Evolutionary conservation across 2,329 filamentous ascomycete genomes (phyloP).

Genomic region (Penicillium sp.): DNA sequence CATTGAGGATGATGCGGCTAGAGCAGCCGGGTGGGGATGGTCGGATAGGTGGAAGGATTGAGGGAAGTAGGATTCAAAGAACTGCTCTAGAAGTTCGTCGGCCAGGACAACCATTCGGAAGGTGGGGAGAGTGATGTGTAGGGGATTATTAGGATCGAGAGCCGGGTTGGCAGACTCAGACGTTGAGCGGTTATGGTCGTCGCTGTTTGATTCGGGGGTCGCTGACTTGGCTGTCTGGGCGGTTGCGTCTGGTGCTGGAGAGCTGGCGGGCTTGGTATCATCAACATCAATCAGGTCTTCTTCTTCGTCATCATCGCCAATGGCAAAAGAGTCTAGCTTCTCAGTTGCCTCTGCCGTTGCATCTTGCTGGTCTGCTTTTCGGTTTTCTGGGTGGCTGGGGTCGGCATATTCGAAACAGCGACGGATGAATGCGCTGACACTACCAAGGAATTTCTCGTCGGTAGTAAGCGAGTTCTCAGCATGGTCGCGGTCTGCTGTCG

Average conservation of each 20-base stretch:
- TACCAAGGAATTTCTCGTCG: constrained; percentile 82
- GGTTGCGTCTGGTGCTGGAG: constrained; percentile 15
- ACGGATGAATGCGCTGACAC: constrained; percentile 89
- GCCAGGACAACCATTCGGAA: constrained; percentile 98
- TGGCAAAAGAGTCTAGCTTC: constrained; percentile 56
- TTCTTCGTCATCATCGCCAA: constrained; percentile 59
- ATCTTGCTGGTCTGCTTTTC: constrained; percentile 32
- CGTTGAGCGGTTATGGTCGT: constrained; percentile 48
- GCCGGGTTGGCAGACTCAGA: constrained; percentile 77
- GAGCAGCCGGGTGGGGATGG: constrained; percentile 41
- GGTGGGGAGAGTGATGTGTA: constrained; percentile 91
- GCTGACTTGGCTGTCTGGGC: constrained; percentile 9
- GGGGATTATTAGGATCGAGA: constrained; percentile 80
- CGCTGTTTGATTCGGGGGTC: constrained; percentile 4
- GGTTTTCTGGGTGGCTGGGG: constrained; percentile 65
- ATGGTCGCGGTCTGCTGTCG: constrained; percentile 27
- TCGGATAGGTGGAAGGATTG: constrained; percentile 84
- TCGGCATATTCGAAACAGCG: constrained; percentile 98
- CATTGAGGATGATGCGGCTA: constrained; percentile 41
- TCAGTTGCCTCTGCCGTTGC: constrained; percentile 26
- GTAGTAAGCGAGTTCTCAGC: constrained; percentile 47
- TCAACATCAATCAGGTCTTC: constrained; percentile 35
- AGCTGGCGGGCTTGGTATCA: constrained; percentile 21
- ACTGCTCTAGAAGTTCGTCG: constrained; percentile 88
- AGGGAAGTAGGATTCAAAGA: constrained; percentile 93